A percentile compares a stretch with the other conserved stretches of the same genome.
phyloP scores from a whole-genome alignment of 768 basidiomycete genomes.

The Sutorius australiensis region DNA sequence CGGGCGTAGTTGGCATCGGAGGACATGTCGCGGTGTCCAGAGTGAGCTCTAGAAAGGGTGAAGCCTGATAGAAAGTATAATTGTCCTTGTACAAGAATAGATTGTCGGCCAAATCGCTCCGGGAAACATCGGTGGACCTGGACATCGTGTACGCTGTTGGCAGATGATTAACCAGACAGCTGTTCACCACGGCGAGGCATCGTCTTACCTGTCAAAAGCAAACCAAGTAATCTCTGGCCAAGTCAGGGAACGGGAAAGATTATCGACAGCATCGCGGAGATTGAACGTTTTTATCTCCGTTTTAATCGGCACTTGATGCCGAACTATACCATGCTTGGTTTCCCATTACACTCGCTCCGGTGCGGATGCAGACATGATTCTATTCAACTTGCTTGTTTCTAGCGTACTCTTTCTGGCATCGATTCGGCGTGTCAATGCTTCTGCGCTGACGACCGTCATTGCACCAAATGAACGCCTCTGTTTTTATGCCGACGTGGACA shows the following conservation, averaged over 20 bases:
- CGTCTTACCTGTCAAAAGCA: conserved; percentile 18
- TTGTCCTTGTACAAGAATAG: conserved; percentile 6
- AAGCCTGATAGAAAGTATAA: conserved; percentile 5
- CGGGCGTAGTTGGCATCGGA: conserved; percentile 13
- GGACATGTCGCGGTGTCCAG: background rate
- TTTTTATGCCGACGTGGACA: conserved; percentile 96
- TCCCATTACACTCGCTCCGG: background rate
- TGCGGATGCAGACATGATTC: conserved; percentile 18
- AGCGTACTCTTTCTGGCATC: conserved; percentile 28
- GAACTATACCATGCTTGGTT: conserved; percentile 4
- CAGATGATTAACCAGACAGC: background rate
- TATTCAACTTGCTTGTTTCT: conserved; percentile 18
- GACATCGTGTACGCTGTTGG: conserved; percentile 1
- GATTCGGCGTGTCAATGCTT: conserved; percentile 40
- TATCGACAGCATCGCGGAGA: conserved; percentile 7
- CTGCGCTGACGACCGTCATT: conserved; percentile 78
- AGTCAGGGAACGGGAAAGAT: background rate
- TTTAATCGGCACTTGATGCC: conserved; percentile 21
- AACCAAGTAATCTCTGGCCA: background rate
- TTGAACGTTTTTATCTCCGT: conserved; percentile 15
- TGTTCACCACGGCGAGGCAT: background rate
- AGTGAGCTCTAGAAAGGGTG: background rate
- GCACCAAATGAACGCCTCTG: conserved; percentile 79
- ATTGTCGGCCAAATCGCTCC: conserved; percentile 9
- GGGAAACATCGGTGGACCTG: background rate